Base-by-base conservation (phyloP, 176 grass and related monocot genomes). In the Oryza nivara region DNA sequence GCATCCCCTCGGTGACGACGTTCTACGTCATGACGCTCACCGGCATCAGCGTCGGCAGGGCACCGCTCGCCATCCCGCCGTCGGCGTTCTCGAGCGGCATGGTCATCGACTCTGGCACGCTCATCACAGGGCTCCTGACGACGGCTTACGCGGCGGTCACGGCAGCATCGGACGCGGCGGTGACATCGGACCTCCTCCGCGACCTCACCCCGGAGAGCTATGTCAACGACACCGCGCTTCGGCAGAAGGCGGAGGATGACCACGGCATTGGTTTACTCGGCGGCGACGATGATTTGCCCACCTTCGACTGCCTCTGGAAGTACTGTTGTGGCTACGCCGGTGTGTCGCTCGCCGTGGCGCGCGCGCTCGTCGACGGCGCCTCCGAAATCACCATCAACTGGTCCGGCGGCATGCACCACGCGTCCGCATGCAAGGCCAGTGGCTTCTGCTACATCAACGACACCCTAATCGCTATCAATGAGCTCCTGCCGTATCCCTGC, bases 401-500 rank as follows among this genome's bases (percentile, higher is more conserved):
- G 90, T 86, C 90, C 4, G 85, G 92, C 11, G 88, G 92, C 1
- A 84, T 95, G 76, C 92, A 95, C 83, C 92, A 90, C 51, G 88
- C 88, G 4, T 92, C 87, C 81, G 87, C 81, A 40, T 6, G 36
- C 12, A 52, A 78, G 51, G 92, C 92, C 1, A 90, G 46, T 5
- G 92, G 90, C 19, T 95, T 92, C 66, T 95, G 90, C 61, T 94
- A 94, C 80, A 87, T 94, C 10, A 94, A 94, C 9, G 90, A 92
- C 77, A 94, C 92, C 73, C 90, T 94, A 14, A 88, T 95, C 1
- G 90, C 92, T 13, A 88, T 95, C 65, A 36, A 88, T 1, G 82
- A 88, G 80, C 76, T 95, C 65, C 73, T 92, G 38, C 4, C 6
- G 38, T 40, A 40, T 4, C 38, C 38, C 4, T 40, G 38, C 38